phyloP scores from a whole-genome alignment of 805 yeast genomes.

The Gaillardinia entomophila region DNA sequence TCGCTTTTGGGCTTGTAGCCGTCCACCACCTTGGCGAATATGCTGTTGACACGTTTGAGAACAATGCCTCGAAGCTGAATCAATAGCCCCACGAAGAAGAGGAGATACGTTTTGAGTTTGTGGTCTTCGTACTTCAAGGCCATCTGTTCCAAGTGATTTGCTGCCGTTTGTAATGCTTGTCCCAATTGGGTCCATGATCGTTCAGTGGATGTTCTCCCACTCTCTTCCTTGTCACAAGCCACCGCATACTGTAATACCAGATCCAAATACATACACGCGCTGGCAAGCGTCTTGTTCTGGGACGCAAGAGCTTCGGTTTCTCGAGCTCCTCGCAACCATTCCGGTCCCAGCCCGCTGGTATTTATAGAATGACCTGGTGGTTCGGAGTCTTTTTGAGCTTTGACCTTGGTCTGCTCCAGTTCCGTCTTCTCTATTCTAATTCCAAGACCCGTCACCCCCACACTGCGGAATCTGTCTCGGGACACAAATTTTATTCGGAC shows the following conservation, averaged over 20 bases:
- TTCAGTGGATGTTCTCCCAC: background rate
- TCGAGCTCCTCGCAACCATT: no score
- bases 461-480: slow-evolving; percentile 9
- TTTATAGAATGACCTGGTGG: no score
- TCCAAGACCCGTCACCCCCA: background rate
- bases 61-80: slow-evolving; percentile 23
- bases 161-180: no score
- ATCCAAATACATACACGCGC: slow-evolving; percentile 13
- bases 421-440: background rate
- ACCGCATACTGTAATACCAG: slow-evolving; percentile 7
- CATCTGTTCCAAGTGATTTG: background rate
- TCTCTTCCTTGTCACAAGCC: slow-evolving; percentile 5
- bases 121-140: slow-evolving; percentile 4
- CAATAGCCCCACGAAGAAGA: slow-evolving; percentile 18
- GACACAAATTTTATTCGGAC: slow-evolving; percentile 18
- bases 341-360: no score
- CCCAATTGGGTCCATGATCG: background rate
- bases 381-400: background rate
- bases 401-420: no score
- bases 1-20: slow-evolving; percentile 12
- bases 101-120: slow-evolving; percentile 6
- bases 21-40: slow-evolving; percentile 16
- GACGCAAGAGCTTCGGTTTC: slow-evolving; percentile 3
- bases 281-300: slow-evolving; percentile 10
- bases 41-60: slow-evolving; percentile 24